Percentiles rank a stretch among this genome's conserved stretches.
Conservation (phyloP, 192 early-diverging fungal genomes). For the Podila epicladia region DNA sequence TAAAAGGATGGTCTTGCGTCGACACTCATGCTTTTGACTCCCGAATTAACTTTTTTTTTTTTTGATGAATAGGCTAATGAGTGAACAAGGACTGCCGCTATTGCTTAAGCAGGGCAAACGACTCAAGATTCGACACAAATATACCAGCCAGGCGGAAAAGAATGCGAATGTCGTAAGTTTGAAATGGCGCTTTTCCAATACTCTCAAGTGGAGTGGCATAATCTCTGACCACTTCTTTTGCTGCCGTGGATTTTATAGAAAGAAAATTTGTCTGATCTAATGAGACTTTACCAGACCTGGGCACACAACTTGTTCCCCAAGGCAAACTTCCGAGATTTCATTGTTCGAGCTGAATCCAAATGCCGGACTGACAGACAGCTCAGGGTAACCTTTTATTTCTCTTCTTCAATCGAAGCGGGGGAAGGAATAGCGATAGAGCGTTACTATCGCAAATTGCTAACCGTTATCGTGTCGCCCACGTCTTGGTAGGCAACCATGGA, state of each 20-base stretch:
- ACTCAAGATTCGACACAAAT: slow-evolving; percentile 33
- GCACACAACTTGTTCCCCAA: slow-evolving; percentile 47
- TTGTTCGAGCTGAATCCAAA: slow-evolving; percentile 21
- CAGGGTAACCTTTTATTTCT: slow-evolving; percentile 11
- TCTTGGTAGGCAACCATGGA: slow-evolving; percentile 23
- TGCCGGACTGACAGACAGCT: slow-evolving; percentile 36
- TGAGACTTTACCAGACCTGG: slow-evolving; percentile 47
- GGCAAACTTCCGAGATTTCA: slow-evolving; percentile 34
- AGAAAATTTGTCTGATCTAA: slow-evolving; percentile 32
- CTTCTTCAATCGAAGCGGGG: not conserved
- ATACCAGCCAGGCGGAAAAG: slow-evolving; percentile 29
- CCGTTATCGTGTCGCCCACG: not conserved
- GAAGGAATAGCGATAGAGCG: too few species aligned
- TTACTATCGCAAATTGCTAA: not conserved
- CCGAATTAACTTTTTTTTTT: not conserved
- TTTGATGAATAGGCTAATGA: slow-evolving; percentile 11
- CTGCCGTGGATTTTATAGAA: slow-evolving; percentile 5
- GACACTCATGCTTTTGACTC: not conserved
- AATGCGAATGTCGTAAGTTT: slow-evolving; percentile 28
- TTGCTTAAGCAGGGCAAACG: slow-evolving; percentile 23
- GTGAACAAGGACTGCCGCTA: slow-evolving; percentile 23
- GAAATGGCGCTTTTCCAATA: too few species aligned
- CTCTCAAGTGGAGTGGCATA: not conserved
- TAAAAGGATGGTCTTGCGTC: not conserved
- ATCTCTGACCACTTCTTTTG: not conserved